These are phyloP conservation scores for Pyrenopolyporus hunteri DNA, from an alignment of 495 filamentous ascomycete genomes.

Conservation along the genomic window DNA sequence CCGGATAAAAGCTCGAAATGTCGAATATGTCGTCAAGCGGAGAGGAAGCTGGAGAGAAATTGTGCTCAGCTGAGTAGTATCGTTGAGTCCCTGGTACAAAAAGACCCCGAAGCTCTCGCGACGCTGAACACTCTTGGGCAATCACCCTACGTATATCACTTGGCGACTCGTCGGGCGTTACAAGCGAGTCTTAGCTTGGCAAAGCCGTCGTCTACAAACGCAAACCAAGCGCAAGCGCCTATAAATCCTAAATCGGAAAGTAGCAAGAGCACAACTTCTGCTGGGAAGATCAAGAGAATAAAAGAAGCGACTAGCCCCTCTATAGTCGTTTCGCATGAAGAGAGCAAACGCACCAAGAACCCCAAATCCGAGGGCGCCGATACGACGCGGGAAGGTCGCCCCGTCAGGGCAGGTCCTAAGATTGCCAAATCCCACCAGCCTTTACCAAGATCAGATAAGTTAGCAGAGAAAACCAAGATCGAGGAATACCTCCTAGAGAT, in stretches of 20 bases:
- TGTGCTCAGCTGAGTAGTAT: background rate
- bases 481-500: conserved; percentile 20
- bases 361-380: conserved; percentile 9
- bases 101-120: conserved; percentile 17
- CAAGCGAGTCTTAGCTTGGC: background rate
- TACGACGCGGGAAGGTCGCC: background rate
- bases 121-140: conserved; percentile 18
- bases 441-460: conserved; percentile 2
- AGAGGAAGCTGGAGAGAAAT: conserved; percentile 12
- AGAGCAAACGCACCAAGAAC: background rate
- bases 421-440: conserved; percentile 12
- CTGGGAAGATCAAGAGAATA: background rate
- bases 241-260: conserved; percentile 9
- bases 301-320: background rate
- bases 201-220: background rate
- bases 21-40: conserved; percentile 10
- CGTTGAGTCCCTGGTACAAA: conserved; percentile 13
- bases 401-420: conserved; percentile 10
- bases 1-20: conserved; percentile 11
- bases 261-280: background rate
- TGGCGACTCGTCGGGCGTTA: conserved; percentile 11
- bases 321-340: background rate
- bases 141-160: conserved; percentile 13
- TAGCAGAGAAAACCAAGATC: conserved; percentile 14
- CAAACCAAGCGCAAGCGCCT: background rate